These are phyloP conservation scores for Aspergillus sp. DNA, from an alignment of 2,329 filamentous ascomycete genomes.

Conservation along the genomic window DNA sequence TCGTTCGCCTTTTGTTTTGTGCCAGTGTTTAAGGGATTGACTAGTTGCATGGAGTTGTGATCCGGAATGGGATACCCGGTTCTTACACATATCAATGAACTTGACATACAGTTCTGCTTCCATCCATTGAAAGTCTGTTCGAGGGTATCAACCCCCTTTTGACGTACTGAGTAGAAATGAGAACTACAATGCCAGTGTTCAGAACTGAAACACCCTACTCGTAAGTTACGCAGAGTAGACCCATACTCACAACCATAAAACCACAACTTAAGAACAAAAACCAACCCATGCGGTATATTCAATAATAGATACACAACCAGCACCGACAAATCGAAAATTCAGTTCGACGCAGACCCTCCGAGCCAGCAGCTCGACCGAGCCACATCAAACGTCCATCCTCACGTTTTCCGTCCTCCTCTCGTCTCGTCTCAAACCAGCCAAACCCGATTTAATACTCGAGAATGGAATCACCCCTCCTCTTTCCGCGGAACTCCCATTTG, in stretches of 20 bases:
- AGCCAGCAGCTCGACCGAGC: not conserved
- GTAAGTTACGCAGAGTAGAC: too few relatives aligned
- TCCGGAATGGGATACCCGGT: slow-evolving; percentile 14
- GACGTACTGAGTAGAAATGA: not conserved
- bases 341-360: not conserved
- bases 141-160: not conserved
- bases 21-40: not conserved
- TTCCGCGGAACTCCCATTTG: slow-evolving; percentile 79
- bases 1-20: not conserved
- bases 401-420: too few relatives aligned
- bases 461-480: slow-evolving; percentile 83
- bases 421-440: not conserved
- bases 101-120: not conserved
- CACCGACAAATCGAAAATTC: slow-evolving; percentile 5
- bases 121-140: not conserved
- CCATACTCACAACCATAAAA: too few relatives aligned
- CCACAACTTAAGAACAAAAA: slow-evolving; percentile 16
- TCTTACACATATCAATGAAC: slow-evolving; percentile 3
- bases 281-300: slow-evolving; percentile 33
- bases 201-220: too few relatives aligned
- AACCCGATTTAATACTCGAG: slow-evolving; percentile 62
- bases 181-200: not conserved
- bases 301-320: slow-evolving; percentile 32
- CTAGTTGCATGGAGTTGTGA: slow-evolving; percentile 14
- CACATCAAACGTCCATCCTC: slow-evolving; percentile 22